Percentiles rank a stretch among this genome's conserved stretches.
These are phyloP conservation scores for Phytopythium ostracodes DNA, from an alignment of 352 stramenopile genomes.

Conservation along the genomic window DNA sequence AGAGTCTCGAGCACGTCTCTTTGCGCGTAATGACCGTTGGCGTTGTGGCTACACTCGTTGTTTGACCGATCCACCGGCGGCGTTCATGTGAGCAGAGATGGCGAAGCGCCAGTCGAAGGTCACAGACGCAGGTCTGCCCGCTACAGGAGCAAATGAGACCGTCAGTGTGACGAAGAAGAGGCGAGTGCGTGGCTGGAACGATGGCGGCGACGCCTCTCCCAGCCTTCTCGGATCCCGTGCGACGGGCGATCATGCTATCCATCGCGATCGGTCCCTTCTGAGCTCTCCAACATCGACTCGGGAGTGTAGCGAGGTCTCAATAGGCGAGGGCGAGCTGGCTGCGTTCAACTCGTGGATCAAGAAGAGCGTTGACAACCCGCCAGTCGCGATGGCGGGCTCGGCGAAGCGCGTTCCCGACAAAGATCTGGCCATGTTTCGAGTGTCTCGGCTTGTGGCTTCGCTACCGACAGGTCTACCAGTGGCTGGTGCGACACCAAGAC, in stretches of 20 bases:
- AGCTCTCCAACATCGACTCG: not conserved
- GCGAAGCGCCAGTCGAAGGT: not conserved
- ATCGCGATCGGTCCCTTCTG: not conserved
- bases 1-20: not conserved
- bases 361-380: conserved; percentile 22
- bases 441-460: conserved; percentile 15
- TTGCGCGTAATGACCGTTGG: not conserved
- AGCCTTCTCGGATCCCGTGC: not conserved
- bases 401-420: conserved; percentile 34
- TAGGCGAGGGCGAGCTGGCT: conserved; percentile 14
- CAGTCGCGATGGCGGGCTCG: conserved; percentile 38
- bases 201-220: not conserved
- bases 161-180: not conserved
- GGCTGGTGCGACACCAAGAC: not conserved
- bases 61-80: too few species aligned
- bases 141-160: not conserved
- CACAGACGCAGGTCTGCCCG: not conserved
- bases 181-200: not conserved
- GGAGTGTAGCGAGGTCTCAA: not conserved
- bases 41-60: not conserved
- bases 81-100: not conserved
- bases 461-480: conserved; percentile 18
- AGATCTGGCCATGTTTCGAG: conserved; percentile 55
- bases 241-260: not conserved
- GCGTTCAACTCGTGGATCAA: conserved; percentile 50